Evolutionary conservation across 1,284 basidiomycete genomes (phyloP).

Genomic region (Heliocybe sulcata): DNA sequence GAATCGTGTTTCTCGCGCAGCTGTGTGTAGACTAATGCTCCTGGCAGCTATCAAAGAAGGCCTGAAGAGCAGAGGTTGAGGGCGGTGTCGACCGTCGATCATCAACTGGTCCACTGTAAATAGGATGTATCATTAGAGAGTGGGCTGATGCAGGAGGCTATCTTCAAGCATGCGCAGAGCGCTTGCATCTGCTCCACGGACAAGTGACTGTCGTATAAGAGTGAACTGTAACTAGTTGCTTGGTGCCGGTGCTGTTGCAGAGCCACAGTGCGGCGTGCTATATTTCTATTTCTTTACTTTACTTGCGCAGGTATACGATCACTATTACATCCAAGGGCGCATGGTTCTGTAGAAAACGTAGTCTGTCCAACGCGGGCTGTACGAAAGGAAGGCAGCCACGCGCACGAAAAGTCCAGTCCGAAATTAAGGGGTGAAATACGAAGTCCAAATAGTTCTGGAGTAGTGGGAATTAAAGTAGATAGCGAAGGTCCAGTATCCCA

Average conservation of each 20-base stretch:
- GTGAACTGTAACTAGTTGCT: too few relatives aligned
- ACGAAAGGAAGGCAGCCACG: neutral
- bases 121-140: too few relatives aligned
- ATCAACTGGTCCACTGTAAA: too few relatives aligned
- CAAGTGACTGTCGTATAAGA: too few relatives aligned
- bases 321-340: neutral
- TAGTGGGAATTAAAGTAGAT: neutral
- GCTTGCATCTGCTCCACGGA: too few relatives aligned
- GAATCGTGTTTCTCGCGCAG: conserved; percentile 11
- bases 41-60: conserved; percentile 13
- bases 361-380: neutral
- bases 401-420: neutral
- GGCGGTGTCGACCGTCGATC: neutral
- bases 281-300: neutral
- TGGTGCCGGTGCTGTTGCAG: too few relatives aligned
- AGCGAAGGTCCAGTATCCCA: neutral
- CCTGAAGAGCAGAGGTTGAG: conserved; percentile 10
- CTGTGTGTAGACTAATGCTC: neutral
- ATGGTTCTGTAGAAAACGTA: neutral
- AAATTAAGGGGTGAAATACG: neutral
- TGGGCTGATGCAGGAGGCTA: neutral
- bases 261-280: too few relatives aligned
- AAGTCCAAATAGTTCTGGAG: neutral
- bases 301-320: neutral
- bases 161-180: too few relatives aligned